These are phyloP conservation scores for Solanum boliviense DNA, from an alignment of 257 asterid species.

Conservation along the genomic window DNA sequence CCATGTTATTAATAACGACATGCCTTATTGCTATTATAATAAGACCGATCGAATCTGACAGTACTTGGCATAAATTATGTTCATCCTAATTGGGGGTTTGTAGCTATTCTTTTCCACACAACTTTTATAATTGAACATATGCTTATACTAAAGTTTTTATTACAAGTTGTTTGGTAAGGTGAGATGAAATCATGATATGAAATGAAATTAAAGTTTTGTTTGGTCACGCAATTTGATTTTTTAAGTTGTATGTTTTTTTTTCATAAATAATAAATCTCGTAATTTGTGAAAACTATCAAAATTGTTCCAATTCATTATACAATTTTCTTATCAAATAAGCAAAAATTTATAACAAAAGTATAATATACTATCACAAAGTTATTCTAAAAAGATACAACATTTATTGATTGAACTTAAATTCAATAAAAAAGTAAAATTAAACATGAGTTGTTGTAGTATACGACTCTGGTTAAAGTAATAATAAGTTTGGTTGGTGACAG, in stretches of 20 bases:
- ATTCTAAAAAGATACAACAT: too few species aligned
- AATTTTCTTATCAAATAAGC: background rate
- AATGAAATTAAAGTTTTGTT: too few species aligned
- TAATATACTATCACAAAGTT: background rate
- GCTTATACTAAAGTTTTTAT: too few species aligned
- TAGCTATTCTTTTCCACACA: background rate
- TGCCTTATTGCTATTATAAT: background rate
- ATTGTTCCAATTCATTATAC: background rate
- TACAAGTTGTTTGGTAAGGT: background rate
- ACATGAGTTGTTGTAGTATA: background rate
- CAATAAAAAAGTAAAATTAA: background rate
- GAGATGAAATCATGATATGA: background rate
- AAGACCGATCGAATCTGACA: too few species aligned
- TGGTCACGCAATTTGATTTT: rapidly evolving
- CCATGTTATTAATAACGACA: background rate
- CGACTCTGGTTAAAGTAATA: background rate
- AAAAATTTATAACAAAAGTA: too few species aligned
- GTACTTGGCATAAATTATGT: background rate
- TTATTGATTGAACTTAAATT: too few species aligned
- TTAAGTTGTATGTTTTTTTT: background rate
- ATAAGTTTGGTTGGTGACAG: background rate
- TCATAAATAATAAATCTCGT: background rate
- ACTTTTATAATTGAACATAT: too few species aligned
- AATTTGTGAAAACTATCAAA: background rate
- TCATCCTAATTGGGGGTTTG: background rate